These are phyloP conservation scores for Apiospora malaysiana DNA, from an alignment of 2,329 filamentous ascomycete genomes.

Conservation along the genomic window DNA sequence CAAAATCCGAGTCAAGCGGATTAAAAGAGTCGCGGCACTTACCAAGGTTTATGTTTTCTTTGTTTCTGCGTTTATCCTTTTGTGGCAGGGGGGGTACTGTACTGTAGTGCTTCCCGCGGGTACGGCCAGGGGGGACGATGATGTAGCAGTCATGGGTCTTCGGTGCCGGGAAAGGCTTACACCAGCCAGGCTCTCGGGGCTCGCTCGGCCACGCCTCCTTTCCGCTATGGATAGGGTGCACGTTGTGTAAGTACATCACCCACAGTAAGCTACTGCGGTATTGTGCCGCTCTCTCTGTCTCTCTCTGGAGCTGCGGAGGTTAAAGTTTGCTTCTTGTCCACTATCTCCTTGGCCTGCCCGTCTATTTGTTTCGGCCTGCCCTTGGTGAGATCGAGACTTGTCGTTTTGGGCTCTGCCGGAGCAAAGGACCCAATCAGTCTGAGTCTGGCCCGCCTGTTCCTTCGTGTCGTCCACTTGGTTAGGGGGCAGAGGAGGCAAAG, in stretches of 20 bases:
- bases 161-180: not conserved
- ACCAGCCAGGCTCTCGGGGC: not conserved
- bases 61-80: too few species aligned
- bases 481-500: not conserved
- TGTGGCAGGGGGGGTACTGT: not conserved
- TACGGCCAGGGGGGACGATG: not conserved
- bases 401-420: not conserved
- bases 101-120: not conserved
- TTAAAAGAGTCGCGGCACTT: not conserved
- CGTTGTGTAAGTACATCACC: too few species aligned
- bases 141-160: not conserved
- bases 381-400: not conserved
- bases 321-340: slow-evolving; percentile 10
- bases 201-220: not conserved
- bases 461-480: not conserved
- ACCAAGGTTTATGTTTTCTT: not conserved
- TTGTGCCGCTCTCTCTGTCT: not conserved
- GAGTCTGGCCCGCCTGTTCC: not conserved
- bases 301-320: slow-evolving; percentile 1
- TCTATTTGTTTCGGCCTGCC: not conserved
- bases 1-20: not conserved
- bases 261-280: not conserved
- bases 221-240: too few species aligned
- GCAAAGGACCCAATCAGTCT: not conserved
- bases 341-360: not conserved